Percentiles rank a stretch among this genome's conserved stretches.
phyloP scores from a whole-genome alignment of 192 early-diverging fungal species.

The Coemansia sp. region DNA sequence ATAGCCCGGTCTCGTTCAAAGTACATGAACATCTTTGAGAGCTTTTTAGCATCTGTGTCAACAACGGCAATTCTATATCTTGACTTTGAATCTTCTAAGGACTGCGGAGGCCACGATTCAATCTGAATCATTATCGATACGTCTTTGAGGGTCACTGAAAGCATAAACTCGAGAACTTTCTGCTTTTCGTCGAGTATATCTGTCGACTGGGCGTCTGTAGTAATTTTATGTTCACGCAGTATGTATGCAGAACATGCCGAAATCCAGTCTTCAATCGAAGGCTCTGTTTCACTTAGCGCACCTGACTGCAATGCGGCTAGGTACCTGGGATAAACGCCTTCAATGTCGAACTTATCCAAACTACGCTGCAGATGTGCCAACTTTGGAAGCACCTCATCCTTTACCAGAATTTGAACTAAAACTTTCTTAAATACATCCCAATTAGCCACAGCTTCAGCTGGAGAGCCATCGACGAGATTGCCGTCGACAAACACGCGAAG shows the following conservation, averaged over 20 bases:
- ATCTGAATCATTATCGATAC: constrained; percentile 64
- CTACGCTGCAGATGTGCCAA: constrained; percentile 52
- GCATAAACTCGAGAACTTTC: constrained; percentile 60
- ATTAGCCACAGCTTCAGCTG: constrained; percentile 5
- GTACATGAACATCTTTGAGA: constrained; percentile 58
- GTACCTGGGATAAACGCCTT: constrained; percentile 45
- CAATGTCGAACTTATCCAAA: constrained; percentile 60
- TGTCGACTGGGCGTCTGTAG: not conserved
- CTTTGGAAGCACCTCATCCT: constrained; percentile 47
- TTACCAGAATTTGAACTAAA: constrained; percentile 41
- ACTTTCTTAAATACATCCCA: constrained; percentile 31
- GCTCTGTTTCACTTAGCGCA: constrained; percentile 14
- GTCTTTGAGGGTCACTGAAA: constrained; percentile 76
- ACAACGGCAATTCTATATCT: constrained; percentile 53
- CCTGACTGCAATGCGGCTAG: constrained; percentile 24
- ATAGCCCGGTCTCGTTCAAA: constrained; percentile 56
- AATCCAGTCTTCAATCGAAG: constrained; percentile 32
- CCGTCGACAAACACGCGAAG: constrained; percentile 51
- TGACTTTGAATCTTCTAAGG: not conserved
- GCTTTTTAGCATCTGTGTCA: constrained; percentile 71
- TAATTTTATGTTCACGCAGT: not conserved
- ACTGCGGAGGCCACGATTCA: constrained; percentile 11
- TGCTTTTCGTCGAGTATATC: constrained; percentile 36
- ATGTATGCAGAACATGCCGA: constrained; percentile 21
- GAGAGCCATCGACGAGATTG: not conserved